Percentiles rank a stretch among this genome's conserved stretches.
phyloP scores from a whole-genome alignment of 805 yeast species.

The Wickerhamiella alocasiicola region DNA sequence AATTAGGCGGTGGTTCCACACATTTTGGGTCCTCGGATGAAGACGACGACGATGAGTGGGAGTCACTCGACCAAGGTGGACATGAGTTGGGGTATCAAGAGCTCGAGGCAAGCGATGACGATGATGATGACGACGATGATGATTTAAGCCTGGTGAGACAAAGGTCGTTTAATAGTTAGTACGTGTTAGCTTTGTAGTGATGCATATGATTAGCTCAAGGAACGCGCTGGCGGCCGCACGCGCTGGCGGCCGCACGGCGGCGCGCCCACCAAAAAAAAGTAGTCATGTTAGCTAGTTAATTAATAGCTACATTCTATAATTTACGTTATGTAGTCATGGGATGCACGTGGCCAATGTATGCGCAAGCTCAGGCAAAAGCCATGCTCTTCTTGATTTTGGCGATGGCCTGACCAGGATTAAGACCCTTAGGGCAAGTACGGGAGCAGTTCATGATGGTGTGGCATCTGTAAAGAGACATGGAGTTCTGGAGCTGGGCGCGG shows the following conservation, averaged over 20 bases:
- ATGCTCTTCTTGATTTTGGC: constrained; percentile 92
- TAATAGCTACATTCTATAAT: constrained; percentile 4
- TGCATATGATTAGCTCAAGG: no score
- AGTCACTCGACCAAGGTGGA: constrained; percentile 7
- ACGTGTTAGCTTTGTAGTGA: no score
- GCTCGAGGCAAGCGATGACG: constrained; percentile 16
- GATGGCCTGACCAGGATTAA: constrained; percentile 95
- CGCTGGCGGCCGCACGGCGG: no score
- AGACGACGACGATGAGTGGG: constrained; percentile 33
- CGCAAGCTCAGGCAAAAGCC: constrained; percentile 56
- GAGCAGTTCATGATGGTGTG: constrained; percentile 99
- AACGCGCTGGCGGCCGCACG: no score
- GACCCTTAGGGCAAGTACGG: constrained; percentile 94
- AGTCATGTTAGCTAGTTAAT: no score
- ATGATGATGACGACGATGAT: constrained; percentile 27
- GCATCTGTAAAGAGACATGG: constrained; percentile 96
- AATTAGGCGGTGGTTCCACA: constrained; percentile 42
- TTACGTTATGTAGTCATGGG: no score
- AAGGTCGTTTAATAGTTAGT: constrained; percentile 2
- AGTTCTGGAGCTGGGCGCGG: constrained; percentile 83
- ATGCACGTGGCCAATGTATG: no score
- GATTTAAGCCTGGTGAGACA: constrained; percentile 14
- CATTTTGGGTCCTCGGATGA: constrained; percentile 43
- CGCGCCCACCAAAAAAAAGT: no score
- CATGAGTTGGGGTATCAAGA: constrained; percentile 11